Percentiles rank a stretch among this genome's conserved stretches.
These are phyloP conservation scores for Fusarium sp. DNA, from an alignment of 2,329 filamentous ascomycete genomes.

Conservation along the genomic window DNA sequence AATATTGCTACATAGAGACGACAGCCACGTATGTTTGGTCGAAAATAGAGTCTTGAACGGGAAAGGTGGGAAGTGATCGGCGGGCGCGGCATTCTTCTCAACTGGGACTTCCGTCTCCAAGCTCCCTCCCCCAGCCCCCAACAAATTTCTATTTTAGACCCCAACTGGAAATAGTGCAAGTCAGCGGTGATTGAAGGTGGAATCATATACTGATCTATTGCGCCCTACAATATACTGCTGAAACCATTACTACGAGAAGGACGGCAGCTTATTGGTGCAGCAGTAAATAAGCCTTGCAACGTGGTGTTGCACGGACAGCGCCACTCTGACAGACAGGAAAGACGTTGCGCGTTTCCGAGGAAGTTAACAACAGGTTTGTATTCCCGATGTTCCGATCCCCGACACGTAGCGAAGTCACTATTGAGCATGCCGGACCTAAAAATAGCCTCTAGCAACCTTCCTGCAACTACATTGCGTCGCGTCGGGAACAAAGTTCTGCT, in stretches of 20 bases:
- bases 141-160: not conserved
- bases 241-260: accelerated
- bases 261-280: not conserved
- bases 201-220: not conserved
- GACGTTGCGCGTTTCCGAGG: accelerated
- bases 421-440: not conserved
- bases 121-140: not conserved
- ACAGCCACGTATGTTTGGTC: not conserved
- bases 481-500: no score
- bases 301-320: not conserved
- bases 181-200: not conserved
- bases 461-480: no score
- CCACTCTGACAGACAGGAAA: not conserved
- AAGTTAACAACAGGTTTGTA: accelerated
- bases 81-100: not conserved
- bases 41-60: not conserved
- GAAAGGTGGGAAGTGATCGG: not conserved
- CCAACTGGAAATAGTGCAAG: not conserved
- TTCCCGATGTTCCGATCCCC: not conserved
- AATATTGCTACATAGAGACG: accelerated
- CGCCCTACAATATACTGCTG: not conserved
- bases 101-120: not conserved
- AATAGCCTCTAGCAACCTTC: not conserved
- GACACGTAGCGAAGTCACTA: not conserved
- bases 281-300: not conserved